Conservation (phyloP, 495 filamentous ascomycete species). For the Clavariopsis aquatica region DNA sequence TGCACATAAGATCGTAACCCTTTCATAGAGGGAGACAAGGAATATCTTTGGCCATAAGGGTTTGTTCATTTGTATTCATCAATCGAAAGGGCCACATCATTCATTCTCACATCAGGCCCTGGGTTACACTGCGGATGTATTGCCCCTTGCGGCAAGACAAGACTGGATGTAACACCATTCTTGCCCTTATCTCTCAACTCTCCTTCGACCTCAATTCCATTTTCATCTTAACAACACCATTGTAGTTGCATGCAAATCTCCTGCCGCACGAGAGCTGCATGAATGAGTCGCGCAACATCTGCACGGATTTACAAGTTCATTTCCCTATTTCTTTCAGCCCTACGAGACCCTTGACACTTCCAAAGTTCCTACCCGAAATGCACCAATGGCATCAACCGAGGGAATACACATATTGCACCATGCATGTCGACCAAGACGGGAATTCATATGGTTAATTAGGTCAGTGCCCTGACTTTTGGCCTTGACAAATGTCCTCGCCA, state of each 20-base stretch:
- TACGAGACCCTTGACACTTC: background rate
- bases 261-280: background rate
- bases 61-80: background rate
- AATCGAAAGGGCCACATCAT: background rate
- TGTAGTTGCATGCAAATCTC: background rate
- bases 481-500: background rate
- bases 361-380: background rate
- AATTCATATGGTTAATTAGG: background rate
- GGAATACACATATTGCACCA: background rate
- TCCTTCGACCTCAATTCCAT: background rate
- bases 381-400: background rate
- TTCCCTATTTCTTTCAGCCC: background rate
- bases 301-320: background rate
- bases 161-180: too few relatives aligned
- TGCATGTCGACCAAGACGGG: background rate
- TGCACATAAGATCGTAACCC: too few relatives aligned
- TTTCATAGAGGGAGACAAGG: too few relatives aligned
- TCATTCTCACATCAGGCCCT: background rate
- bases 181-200: background rate
- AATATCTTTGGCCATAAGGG: too few relatives aligned
- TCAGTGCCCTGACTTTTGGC: background rate
- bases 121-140: background rate
- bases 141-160: background rate
- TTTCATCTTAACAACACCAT: background rate
- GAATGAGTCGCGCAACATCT: background rate